Percentiles rank a stretch among this genome's conserved stretches.
Evolutionary conservation across 371 early-diverging fungal genomes (phyloP).

Genomic region (Coemansia linderi): DNA sequence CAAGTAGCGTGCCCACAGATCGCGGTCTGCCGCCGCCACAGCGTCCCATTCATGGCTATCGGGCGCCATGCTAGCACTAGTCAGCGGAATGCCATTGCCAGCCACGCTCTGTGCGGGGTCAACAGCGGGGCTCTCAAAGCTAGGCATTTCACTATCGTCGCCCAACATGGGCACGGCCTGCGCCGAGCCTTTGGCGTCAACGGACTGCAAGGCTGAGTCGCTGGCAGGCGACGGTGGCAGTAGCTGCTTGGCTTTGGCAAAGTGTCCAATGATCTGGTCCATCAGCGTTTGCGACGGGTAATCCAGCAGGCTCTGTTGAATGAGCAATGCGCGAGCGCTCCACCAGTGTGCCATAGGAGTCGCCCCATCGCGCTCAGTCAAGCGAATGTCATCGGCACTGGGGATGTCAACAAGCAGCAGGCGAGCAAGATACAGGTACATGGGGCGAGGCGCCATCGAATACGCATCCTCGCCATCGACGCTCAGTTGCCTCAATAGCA

Average conservation of each 20-base stretch:
- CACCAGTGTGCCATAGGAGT: slow-evolving; percentile 65
- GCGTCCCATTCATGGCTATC: slow-evolving; percentile 14
- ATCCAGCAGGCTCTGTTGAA: slow-evolving; percentile 86
- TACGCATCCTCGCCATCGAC: slow-evolving; percentile 87
- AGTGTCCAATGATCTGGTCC: slow-evolving; percentile 28
- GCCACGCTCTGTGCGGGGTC: too few species aligned
- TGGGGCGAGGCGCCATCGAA: slow-evolving; percentile 69
- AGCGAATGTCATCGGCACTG: slow-evolving; percentile 4
- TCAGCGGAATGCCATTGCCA: background rate
- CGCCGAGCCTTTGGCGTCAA: background rate
- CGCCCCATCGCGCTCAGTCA: slow-evolving; percentile 39
- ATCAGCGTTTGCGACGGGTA: slow-evolving; percentile 75
- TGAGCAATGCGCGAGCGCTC: slow-evolving; percentile 70
- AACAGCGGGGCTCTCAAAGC: background rate
- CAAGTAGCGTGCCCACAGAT: slow-evolving; percentile 66
- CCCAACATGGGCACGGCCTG: background rate
- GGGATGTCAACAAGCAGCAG: slow-evolving; percentile 64
- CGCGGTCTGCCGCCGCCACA: slow-evolving; percentile 20
- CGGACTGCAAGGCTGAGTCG: slow-evolving; percentile 2
- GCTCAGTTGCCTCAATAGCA: slow-evolving; percentile 58
- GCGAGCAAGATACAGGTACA: slow-evolving; percentile 68
- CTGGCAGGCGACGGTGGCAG: slow-evolving; percentile 36
- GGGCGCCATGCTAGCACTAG: background rate
- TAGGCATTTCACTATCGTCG: background rate
- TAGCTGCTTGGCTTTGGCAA: background rate